These are phyloP conservation scores for Naganishia sp. DNA, from an alignment of 1,284 basidiomycete genomes.

Conservation along the genomic window DNA sequence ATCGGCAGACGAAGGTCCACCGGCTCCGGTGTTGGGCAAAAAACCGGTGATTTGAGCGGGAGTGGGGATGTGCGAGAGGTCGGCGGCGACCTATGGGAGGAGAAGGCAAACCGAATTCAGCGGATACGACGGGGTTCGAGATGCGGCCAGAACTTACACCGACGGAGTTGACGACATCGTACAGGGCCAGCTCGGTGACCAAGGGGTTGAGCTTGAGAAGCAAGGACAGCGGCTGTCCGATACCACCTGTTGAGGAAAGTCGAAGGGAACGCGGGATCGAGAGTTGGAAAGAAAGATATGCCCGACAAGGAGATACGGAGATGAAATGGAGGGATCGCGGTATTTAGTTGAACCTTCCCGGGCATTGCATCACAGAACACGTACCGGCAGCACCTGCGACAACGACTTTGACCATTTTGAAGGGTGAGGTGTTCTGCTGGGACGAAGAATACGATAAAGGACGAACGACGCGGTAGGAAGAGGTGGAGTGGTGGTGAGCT, in stretches of 20 bases:
- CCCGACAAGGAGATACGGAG: background rate
- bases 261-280: background rate
- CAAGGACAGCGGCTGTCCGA: conserved; percentile 89
- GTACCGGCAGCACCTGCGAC: conserved; percentile 88
- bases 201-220: conserved; percentile 82
- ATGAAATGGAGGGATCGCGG: background rate
- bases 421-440: conserved; percentile 3
- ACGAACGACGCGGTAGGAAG: background rate
- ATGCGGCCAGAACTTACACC: conserved; percentile 44
- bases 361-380: conserved; percentile 31
- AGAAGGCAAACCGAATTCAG: background rate
- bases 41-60: conserved; percentile 69
- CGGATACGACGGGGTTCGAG: background rate
- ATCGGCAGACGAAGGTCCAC: conserved; percentile 52
- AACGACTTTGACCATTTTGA: conserved; percentile 81
- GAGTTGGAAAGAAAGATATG: conserved; percentile 15
- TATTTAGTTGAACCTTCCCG: background rate
- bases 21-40: conserved; percentile 53
- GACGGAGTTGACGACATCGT: conserved; percentile 64
- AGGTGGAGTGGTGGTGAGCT: background rate
- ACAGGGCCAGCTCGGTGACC: conserved; percentile 82
- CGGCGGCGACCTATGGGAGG: conserved; percentile 66
- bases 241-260: conserved; percentile 53
- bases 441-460: background rate
- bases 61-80: conserved; percentile 91